These are phyloP conservation scores for Endothia cerciana DNA, from an alignment of 2,329 filamentous ascomycete species.

Conservation along the genomic window DNA sequence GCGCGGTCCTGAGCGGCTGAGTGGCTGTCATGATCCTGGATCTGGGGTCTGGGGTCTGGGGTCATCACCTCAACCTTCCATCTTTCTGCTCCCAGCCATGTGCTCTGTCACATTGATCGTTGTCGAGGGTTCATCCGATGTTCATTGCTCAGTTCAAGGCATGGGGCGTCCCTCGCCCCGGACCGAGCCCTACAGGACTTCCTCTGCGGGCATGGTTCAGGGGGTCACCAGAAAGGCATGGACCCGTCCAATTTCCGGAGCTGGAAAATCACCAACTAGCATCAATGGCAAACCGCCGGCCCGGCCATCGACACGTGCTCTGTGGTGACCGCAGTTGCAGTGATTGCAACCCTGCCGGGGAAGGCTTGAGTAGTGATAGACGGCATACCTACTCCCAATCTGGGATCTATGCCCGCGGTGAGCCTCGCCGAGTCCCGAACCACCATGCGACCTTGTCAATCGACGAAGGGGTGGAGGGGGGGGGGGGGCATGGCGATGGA, in stretches of 20 bases:
- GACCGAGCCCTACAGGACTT: not conserved
- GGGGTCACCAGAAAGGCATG: not conserved
- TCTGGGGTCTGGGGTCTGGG: no score
- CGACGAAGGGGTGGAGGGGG: not conserved
- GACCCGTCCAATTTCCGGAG: conserved; percentile 11
- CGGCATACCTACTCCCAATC: conserved; percentile 20
- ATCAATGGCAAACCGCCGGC: conserved; percentile 25
- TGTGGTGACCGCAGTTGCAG: not conserved
- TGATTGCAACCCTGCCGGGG: conserved; percentile 16
- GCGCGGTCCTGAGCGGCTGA: no score
- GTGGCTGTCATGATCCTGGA: no score
- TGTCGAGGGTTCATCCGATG: not conserved
- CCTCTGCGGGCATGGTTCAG: conserved; percentile 6
- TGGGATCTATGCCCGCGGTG: conserved; percentile 20
- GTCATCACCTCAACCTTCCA: not conserved
- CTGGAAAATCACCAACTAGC: not conserved
- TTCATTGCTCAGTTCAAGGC: not conserved
- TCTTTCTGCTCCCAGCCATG: not conserved
- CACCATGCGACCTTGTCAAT: conserved; percentile 9
- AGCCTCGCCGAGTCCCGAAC: conserved; percentile 22
- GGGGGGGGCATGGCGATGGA: conserved; percentile 6
- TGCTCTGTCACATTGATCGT: not conserved
- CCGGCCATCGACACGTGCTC: conserved; percentile 24
- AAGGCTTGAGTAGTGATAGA: conserved; percentile 20
- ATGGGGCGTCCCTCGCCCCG: not conserved